A percentile compares a stretch with the other conserved stretches of the same genome.
Conservation (phyloP, 2,329 filamentous ascomycete genomes). For the Phialemonium atrogriseum region DNA sequence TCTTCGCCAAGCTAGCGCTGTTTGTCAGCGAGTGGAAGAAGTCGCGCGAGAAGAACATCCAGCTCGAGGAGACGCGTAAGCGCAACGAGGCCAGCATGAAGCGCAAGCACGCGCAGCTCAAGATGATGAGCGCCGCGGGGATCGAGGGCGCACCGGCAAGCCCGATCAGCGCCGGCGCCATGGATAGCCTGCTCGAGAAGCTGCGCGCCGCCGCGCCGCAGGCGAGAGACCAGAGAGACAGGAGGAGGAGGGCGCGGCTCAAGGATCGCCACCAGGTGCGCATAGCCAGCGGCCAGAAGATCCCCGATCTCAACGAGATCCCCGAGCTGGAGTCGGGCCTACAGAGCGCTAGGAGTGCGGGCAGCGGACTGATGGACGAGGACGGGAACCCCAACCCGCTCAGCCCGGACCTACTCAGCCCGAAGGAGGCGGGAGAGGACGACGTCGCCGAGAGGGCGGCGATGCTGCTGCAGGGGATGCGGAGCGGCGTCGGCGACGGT, state of each 20-base stretch:
- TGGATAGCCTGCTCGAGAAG: slow-evolving; percentile 94
- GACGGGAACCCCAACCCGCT: slow-evolving; percentile 27
- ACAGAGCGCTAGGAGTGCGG: slow-evolving; percentile 20
- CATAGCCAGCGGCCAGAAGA: slow-evolving; percentile 79
- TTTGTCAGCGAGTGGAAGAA: slow-evolving; percentile 96
- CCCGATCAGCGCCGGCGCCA: slow-evolving; percentile 74
- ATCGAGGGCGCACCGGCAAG: slow-evolving; percentile 45
- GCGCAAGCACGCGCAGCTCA: slow-evolving; percentile 70
- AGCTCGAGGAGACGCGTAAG: slow-evolving; percentile 70
- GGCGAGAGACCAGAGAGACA: slow-evolving; percentile 79
- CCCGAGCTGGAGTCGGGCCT: slow-evolving; percentile 42
- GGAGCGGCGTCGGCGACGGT: slow-evolving; percentile 54
- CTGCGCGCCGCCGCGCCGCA: slow-evolving; percentile 87
- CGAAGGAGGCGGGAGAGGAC: slow-evolving; percentile 45
- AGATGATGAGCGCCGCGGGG: slow-evolving; percentile 38
- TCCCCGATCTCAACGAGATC: slow-evolving; percentile 64
- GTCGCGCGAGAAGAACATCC: slow-evolving; percentile 85
- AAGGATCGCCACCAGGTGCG: slow-evolving; percentile 89
- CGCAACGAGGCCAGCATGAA: slow-evolving; percentile 90
- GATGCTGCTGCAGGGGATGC: slow-evolving; percentile 73
- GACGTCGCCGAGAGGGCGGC: slow-evolving; percentile 83
- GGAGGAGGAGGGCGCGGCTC: slow-evolving; percentile 74
- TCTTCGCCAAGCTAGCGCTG: slow-evolving; percentile 85
- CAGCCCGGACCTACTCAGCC: slow-evolving; percentile 33
- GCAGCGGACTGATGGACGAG: slow-evolving; percentile 32